These are phyloP conservation scores for Solanum neorickii DNA, from an alignment of 257 asterid species.

Conservation along the genomic window DNA sequence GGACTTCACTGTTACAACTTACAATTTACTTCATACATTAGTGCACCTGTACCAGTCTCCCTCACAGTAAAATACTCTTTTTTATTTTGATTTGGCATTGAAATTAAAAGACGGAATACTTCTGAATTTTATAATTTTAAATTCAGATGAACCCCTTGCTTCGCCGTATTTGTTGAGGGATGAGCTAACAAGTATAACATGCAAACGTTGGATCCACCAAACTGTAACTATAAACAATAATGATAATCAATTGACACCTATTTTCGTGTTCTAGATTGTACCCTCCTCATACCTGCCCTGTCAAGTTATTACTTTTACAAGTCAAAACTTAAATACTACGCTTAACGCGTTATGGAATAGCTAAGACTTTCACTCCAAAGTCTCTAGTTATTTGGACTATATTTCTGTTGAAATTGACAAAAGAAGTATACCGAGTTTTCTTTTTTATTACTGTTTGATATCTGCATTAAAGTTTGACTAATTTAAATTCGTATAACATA, in stretches of 20 bases:
- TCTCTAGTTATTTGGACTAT: background rate
- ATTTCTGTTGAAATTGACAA: background rate
- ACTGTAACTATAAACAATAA: background rate
- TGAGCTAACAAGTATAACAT: background rate
- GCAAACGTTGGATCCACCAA: background rate
- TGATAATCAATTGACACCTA: background rate
- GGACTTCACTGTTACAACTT: background rate
- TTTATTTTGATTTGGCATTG: background rate
- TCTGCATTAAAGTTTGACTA: no score
- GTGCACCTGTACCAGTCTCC: background rate
- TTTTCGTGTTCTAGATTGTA: background rate
- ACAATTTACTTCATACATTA: background rate
- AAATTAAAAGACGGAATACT: background rate
- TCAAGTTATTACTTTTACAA: background rate
- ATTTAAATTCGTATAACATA: rapidly evolving
- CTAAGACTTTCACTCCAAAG: background rate
- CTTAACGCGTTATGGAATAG: background rate
- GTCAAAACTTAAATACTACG: background rate
- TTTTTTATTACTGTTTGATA: no score
- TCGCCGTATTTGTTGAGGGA: no score
- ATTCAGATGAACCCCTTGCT: background rate
- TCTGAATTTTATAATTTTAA: background rate
- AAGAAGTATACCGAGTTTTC: no score
- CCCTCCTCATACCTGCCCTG: background rate
- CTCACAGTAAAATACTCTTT: background rate